Percentiles rank a stretch among this genome's conserved stretches.
Evolutionary conservation across 164 flowering plant species (phyloP).

Genomic region (Umbilicus rupestris): DNA sequence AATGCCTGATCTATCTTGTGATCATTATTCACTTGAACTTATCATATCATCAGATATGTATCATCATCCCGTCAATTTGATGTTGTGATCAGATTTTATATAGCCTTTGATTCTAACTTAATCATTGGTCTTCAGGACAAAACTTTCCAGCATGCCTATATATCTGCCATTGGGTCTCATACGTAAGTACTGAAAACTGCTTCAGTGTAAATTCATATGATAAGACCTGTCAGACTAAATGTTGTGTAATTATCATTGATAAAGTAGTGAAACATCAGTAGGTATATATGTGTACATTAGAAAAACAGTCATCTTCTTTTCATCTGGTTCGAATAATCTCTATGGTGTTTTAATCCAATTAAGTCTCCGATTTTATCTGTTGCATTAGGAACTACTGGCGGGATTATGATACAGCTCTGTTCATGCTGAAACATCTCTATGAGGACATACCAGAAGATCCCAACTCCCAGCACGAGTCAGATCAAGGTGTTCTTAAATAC

Average conservation of each 20-base stretch:
- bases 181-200: constrained; percentile 48
- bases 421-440: constrained; percentile 77
- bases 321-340: neutral
- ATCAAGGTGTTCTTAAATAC: constrained; percentile 17
- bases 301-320: neutral
- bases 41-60: neutral
- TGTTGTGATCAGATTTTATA: neutral
- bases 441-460: constrained; percentile 74
- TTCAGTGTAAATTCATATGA: neutral
- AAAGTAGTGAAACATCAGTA: too few species aligned
- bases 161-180: constrained; percentile 77
- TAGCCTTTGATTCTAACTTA: neutral
- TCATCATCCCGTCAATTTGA: neutral
- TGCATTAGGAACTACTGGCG: constrained; percentile 85
- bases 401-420: constrained; percentile 86
- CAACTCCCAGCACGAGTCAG: constrained; percentile 18
- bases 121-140: constrained; percentile 55
- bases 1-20: neutral
- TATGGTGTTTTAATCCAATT: neutral
- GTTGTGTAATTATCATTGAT: too few species aligned
- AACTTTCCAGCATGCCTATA: constrained; percentile 79
- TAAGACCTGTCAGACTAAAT: neutral
- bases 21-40: neutral
- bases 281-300: neutral
- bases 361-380: neutral